Percentiles rank a stretch among this genome's conserved stretches.
Evolutionary conservation across 768 basidiomycete genomes (phyloP).

Genomic region (Tylopilus intermedius): DNA sequence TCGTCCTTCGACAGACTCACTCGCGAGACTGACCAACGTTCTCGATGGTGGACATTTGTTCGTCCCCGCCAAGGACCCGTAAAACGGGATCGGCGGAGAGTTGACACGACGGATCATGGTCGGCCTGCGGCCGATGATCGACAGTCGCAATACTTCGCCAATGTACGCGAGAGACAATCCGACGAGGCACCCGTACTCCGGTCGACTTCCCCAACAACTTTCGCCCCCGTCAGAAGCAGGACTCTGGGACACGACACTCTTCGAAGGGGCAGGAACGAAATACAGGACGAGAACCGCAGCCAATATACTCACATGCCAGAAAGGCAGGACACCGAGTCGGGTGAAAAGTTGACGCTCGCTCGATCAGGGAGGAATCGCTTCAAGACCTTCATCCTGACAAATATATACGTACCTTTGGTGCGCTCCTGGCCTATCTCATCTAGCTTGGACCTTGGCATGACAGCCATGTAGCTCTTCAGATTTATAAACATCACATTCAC

Average conservation of each 20-base stretch:
- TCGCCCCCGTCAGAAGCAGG: constrained; percentile 49
- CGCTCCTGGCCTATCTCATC: constrained; percentile 19
- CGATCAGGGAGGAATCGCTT: constrained; percentile 44
- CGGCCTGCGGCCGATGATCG: constrained; percentile 12
- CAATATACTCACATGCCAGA: constrained; percentile 18
- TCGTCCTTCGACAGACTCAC: constrained; percentile 35
- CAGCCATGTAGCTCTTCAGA: constrained; percentile 62
- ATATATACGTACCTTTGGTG: constrained; percentile 77
- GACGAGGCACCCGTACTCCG: constrained; percentile 20
- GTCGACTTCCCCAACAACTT: constrained; percentile 32
- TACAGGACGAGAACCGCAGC: constrained; percentile 7
- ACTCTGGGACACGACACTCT: constrained; percentile 68
- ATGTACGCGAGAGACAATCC: constrained; percentile 15
- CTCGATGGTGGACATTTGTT: constrained; percentile 75
- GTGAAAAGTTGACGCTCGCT: constrained; percentile 25
- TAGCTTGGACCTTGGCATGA: constrained; percentile 7
- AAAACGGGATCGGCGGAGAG: constrained; percentile 4
- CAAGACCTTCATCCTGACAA: constrained; percentile 64
- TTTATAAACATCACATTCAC: constrained; percentile 82
- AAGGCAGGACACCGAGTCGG: constrained; percentile 25
- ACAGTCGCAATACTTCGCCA: constrained; percentile 11
- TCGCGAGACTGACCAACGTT: constrained; percentile 33
- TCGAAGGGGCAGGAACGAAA: constrained; percentile 34
- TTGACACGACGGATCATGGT: neutral
- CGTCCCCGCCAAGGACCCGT: constrained; percentile 42